Evolutionary conservation across 73 alveolate genomes (phyloP), one percentile per base, ranked within the genome.

Genomic region (Loxodes magnus): DNA sequence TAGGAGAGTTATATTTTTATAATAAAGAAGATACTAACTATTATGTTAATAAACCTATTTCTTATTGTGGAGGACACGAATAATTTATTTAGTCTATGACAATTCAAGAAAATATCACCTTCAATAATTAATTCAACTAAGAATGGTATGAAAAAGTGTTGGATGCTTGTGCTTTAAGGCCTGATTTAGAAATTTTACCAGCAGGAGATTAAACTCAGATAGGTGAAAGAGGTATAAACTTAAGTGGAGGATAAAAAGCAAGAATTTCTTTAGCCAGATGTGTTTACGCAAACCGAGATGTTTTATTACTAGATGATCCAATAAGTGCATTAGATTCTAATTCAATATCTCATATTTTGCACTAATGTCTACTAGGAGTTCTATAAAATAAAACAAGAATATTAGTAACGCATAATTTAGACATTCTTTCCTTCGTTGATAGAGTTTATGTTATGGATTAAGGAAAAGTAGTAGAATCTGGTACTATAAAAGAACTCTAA

Each of bases 361-460:
- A 71, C 27, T 51, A 76, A 30, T 77, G 86, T 19, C 42, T 87
- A 24, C 31, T 58, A 51, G 49, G 61, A 27, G 50, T 67, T 31
- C 63, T 87, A 12, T 43, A 56, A 39, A 56, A 61, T 50, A 87
- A 87, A 59, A 82, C 97, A 10, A 51, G 92, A 38, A 46, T 87
- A 20, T 56, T 88, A 48, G 79, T 87, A 3, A 82, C 97, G 20
- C 94, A 88, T 56, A 86, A 93, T 17, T 68, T 81, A 29, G 88
- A 73, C 44, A 82, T 67, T 57, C 57, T 88, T 4, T 56, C 51
- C 29, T 30, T 34, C 14, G 79, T 74, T 19, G 97, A 88, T 51
- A 71, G 86, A 62, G 65, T 77, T 24, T 53, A 67, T 21, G 57
- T 82, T 24, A 61, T 88, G 89, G 66, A 59, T 4, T 69, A 68